Conservation (phyloP, 1,139 yeast genomes). For the Candida sp. region DNA sequence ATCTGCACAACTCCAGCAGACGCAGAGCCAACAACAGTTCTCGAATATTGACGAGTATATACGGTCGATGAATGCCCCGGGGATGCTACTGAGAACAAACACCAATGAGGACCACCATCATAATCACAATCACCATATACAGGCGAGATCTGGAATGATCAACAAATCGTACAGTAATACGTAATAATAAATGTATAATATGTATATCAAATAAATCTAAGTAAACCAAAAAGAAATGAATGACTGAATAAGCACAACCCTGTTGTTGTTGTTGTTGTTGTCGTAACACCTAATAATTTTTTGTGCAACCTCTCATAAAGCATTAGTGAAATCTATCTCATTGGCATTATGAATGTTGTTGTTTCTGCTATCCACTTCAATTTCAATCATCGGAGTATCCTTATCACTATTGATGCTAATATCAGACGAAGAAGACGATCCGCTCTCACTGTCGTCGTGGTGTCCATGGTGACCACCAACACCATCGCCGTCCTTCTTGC, state of each 20-base stretch:
- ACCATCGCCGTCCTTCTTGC: slow-evolving; percentile 7
- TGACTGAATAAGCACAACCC: no score
- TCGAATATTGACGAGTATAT: slow-evolving; percentile 41
- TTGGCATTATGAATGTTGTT: slow-evolving; percentile 3
- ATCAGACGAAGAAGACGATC: neutral
- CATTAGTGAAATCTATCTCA: slow-evolving; percentile 24
- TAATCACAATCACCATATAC: no score
- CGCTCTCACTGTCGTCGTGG: neutral
- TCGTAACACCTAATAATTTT: neutral
- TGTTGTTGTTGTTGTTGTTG: neutral
- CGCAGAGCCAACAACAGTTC: slow-evolving; percentile 19
- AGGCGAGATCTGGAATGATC: neutral
- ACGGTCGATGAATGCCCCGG: slow-evolving; percentile 16
- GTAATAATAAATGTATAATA: neutral
- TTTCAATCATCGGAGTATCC: slow-evolving; percentile 11
- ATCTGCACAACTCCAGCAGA: neutral
- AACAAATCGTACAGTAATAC: neutral
- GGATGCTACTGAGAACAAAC: neutral
- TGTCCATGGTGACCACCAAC: neutral
- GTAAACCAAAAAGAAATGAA: no score
- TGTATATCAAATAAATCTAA: neutral
- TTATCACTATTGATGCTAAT: neutral
- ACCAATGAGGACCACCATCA: neutral
- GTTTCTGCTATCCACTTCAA: slow-evolving; percentile 9
- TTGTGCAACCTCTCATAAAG: neutral